Base-by-base conservation (phyloP, 2,329 filamentous ascomycete species). In the Calonectria pseudoturangicola region DNA sequence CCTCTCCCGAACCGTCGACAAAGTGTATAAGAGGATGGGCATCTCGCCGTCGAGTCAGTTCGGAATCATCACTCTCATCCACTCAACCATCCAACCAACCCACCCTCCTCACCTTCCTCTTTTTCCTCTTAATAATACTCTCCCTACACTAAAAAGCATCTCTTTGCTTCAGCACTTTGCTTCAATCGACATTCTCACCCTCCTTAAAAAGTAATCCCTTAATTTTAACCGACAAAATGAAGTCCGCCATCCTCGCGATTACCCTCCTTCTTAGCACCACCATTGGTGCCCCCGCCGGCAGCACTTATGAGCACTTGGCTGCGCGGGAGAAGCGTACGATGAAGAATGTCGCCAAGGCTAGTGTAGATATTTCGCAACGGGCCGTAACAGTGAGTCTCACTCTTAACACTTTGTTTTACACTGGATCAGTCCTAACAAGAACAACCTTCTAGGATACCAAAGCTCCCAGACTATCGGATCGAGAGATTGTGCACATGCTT, bases 221-320 rank as follows among this genome's bases (percentile, higher is more conserved):
- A 60, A 60, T 60, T 39, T 45, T 45, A 27, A 41, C 54, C 68
- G 21, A 13, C 39, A 66, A 68, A 43, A 68, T 62, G 66, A 68
- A 68, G 54, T 60, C 66, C 30, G 36, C 54, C 21, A 41, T 56
- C 36, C 66, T 68, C 30, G 54, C 54, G 30, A 43, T 68, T 25
- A 60, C 66, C 21, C 66, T 68, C 15, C 28, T 68, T 45, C 54
- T 68, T 18, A 68, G 30, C 54, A 62, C 21, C 51, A 62, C 66
- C 43, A 58, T 67, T 25, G 65, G 50, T 33, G 65, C 65, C 43
- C 65, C 65, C n/a, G 51, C 65, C 2, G 51, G 39, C 12, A 67
- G 51, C 65, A 67, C 65, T 10, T 67, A 67, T 27, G 65, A 47
- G 30, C 50, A 51, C 15, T 25, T 67, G 28, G 50, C 50, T 36